Base-by-base conservation (phyloP, 192 early-diverging fungal genomes). In the Rhizophagus prolifer region DNA sequence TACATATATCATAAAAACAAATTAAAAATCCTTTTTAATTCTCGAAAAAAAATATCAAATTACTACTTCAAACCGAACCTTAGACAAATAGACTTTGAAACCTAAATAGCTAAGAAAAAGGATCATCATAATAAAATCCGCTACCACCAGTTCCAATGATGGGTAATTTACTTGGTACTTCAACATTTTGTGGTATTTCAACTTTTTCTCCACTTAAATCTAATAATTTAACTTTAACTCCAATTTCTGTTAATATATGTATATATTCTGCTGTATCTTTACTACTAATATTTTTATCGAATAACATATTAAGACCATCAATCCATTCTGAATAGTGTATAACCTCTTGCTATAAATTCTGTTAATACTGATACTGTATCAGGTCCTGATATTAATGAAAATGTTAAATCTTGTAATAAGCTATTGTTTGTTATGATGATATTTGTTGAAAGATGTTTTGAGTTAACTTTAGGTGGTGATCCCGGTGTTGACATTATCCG, bases 271-370 rank as follows among this genome's bases (percentile, higher is more conserved):
- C 89, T 5, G 92, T 93, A 34, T 91, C 89, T 66, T 89, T 86
- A 46, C 83, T 90, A 7, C 79, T 79, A 71, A 93, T 90, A 58
- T 83, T 82, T 64, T 87, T 82, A 78, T 92, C 91, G 7, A 93
- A 72, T 1, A 93, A 76, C 87, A 93, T 85, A 75, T 86, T 90
- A 70, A 93, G 90, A 0, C 91, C 92, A 77, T 93, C 92, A 7
- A 86, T 90, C 92, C 92, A 93, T 75, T 93, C 92, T 3, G 86
- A 80, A 44, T 78, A 89, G 85, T 23, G 76, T 74, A 0, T 78
- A 16, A 31, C 81, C 81, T 9, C 63, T 19, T 70, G 91, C 90
- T 34, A 75, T 61, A 69, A 93, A 91, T 30, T 93, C 90, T 0
- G 86, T 84, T 12, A 92, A 75, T 3, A 85, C 44, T 8, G 82